These are phyloP conservation scores for Delitschia confertaspora DNA, from an alignment of 495 filamentous ascomycete species.

Conservation along the genomic window DNA sequence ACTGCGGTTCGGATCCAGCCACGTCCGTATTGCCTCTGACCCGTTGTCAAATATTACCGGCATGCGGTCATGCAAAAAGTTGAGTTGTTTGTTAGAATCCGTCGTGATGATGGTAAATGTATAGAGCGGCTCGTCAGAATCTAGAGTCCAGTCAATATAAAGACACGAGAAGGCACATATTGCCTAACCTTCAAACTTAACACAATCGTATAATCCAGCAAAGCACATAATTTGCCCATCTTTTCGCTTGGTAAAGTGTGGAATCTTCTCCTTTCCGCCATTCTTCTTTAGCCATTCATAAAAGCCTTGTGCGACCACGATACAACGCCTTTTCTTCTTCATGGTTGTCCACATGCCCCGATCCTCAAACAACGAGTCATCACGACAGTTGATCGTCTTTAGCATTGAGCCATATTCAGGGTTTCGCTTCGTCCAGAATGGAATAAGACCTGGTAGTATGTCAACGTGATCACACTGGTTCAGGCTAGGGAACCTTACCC, in stretches of 20 bases:
- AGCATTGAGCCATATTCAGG: constrained; percentile 66
- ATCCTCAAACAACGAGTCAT: constrained; percentile 69
- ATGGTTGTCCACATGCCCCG: constrained; percentile 85
- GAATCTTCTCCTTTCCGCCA: constrained; percentile 66
- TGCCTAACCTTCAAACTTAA: constrained; percentile 60
- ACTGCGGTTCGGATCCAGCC: constrained; percentile 65
- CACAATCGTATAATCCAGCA: constrained; percentile 87
- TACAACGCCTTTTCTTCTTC: constrained; percentile 79
- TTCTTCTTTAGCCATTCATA: constrained; percentile 92
- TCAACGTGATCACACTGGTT: constrained; percentile 6
- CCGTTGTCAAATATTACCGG: constrained; percentile 80
- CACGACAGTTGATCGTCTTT: constrained; percentile 91
- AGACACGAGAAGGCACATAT: background rate
- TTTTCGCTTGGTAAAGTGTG: constrained; percentile 70
- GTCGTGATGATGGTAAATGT: constrained; percentile 93
- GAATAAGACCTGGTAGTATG: constrained; percentile 51
- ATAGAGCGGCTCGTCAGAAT: constrained; percentile 57
- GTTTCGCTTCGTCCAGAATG: constrained; percentile 83
- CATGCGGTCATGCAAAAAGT: constrained; percentile 89
- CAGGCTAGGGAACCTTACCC: constrained; percentile 43
- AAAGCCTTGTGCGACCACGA: constrained; percentile 83
- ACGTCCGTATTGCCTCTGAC: constrained; percentile 58
- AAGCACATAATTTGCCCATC: constrained; percentile 82
- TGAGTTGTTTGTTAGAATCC: constrained; percentile 64
- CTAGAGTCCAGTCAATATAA: constrained; percentile 22